These are phyloP conservation scores for Adansonia rubrostipa DNA, from an alignment of 441 rosid genomes.

Conservation along the genomic window DNA sequence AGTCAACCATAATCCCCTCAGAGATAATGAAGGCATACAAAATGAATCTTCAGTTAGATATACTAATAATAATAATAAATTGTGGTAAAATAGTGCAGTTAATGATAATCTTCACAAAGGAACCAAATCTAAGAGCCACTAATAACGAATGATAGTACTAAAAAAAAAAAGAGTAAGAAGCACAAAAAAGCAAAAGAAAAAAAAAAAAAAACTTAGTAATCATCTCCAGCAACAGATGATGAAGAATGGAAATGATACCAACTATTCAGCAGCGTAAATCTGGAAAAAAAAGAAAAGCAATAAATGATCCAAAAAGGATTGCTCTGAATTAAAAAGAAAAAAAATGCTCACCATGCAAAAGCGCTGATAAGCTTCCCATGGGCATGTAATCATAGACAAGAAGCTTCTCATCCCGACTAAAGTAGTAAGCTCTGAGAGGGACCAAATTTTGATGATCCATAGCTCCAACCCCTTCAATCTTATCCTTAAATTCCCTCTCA, in stretches of 20 bases:
- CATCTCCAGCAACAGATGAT: constrained; percentile 17
- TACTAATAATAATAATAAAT: too few relatives aligned
- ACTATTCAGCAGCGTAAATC: background rate
- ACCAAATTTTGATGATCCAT: constrained; percentile 92
- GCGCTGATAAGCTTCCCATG: constrained; percentile 97
- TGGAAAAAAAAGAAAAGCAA: background rate
- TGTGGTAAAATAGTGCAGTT: background rate
- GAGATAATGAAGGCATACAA: background rate
- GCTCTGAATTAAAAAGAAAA: background rate
- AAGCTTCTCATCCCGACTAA: constrained; percentile 89
- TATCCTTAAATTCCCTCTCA: constrained; percentile 82
- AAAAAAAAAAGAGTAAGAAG: background rate
- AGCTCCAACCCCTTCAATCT: constrained; percentile 80
- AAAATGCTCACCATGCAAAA: constrained; percentile 75
- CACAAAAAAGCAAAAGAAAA: background rate
- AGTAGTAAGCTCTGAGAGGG: constrained; percentile 88
- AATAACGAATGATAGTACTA: background rate
- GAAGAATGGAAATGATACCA: constrained; percentile 9
- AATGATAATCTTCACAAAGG: constrained; percentile 8
- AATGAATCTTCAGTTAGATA: background rate
- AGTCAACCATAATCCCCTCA: background rate
- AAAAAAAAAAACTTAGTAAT: background rate
- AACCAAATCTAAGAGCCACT: background rate
- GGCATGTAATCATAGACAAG: constrained; percentile 96
- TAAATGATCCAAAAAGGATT: background rate